Percentiles rank a stretch among this genome's conserved stretches.
phyloP scores from a whole-genome alignment of 1,139 yeast species.

The Casaregolazyma suthepensis region DNA sequence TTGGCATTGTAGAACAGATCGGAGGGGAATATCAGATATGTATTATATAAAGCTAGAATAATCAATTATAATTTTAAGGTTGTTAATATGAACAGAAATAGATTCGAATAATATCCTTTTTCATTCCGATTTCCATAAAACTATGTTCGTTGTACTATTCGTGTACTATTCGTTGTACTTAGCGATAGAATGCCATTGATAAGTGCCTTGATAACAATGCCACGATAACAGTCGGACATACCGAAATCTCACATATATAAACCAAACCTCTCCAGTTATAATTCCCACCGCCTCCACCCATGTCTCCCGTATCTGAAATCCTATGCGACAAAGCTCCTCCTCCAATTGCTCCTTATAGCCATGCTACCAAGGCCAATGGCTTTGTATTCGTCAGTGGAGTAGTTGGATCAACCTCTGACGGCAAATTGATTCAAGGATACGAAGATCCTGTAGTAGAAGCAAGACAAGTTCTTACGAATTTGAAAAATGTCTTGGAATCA shows the following conservation, averaged over 20 bases:
- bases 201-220: background rate
- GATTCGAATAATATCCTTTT: no score
- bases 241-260: background rate
- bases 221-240: background rate
- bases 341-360: slow-evolving; percentile 93
- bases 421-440: slow-evolving; percentile 58
- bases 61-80: no score
- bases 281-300: no score
- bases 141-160: no score
- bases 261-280: background rate
- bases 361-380: slow-evolving; percentile 68
- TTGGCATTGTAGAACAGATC: no score
- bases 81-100: no score
- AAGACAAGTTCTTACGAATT: slow-evolving; percentile 72
- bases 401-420: slow-evolving; percentile 75
- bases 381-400: slow-evolving; percentile 89
- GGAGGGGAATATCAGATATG: no score
- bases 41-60: no score
- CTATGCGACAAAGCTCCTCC: slow-evolving; percentile 56
- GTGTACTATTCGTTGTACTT: no score
- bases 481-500: slow-evolving; percentile 64
- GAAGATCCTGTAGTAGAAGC: slow-evolving; percentile 70
- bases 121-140: no score
- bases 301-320: slow-evolving; percentile 7
- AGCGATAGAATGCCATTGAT: no score